These are phyloP conservation scores for Aureobasidium sp. DNA, from an alignment of 2,329 filamentous ascomycete genomes.

Conservation along the genomic window DNA sequence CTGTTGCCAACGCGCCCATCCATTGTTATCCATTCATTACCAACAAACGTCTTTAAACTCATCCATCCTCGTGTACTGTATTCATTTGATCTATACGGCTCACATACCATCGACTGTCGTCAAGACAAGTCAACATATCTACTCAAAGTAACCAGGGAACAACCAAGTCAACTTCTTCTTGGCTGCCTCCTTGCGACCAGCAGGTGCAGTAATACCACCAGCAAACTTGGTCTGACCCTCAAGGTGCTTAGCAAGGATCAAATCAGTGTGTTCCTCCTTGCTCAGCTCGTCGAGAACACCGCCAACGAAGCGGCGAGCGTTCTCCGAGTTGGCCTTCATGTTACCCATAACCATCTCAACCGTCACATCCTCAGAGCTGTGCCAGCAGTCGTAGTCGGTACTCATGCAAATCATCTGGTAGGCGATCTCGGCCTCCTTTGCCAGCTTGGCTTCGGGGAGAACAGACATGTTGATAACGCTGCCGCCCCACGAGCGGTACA, in stretches of 20 bases:
- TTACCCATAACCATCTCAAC: slow-evolving; percentile 96
- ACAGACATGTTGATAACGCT: slow-evolving; percentile 98
- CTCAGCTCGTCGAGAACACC: slow-evolving; percentile 81
- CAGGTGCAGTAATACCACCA: slow-evolving; percentile 72
- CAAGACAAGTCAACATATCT: not conserved
- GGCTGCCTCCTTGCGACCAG: slow-evolving; percentile 64
- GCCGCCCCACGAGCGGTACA: slow-evolving; percentile 92
- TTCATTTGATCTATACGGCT: not conserved
- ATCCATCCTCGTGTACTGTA: not conserved
- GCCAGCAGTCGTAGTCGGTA: slow-evolving; percentile 99
- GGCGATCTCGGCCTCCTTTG: slow-evolving; percentile 87
- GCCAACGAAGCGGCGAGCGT: slow-evolving; percentile 75
- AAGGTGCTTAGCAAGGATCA: slow-evolving; percentile 74
- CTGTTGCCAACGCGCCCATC: not conserved
- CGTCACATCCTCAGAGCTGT: slow-evolving; percentile 69
- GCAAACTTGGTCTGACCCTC: slow-evolving; percentile 69
- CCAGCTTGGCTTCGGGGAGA: slow-evolving; percentile 91
- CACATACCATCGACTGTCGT: not conserved
- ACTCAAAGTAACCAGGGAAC: slow-evolving; percentile 70
- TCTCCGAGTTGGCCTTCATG: slow-evolving; percentile 88
- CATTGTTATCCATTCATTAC: not conserved
- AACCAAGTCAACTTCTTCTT: slow-evolving; percentile 76
- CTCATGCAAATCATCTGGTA: slow-evolving; percentile 99
- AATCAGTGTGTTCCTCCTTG: slow-evolving; percentile 64
- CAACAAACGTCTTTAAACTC: no score